Evolutionary conservation across 352 stramenopile genomes (phyloP).

Genomic region (Aphanomyces cochlioides): DNA sequence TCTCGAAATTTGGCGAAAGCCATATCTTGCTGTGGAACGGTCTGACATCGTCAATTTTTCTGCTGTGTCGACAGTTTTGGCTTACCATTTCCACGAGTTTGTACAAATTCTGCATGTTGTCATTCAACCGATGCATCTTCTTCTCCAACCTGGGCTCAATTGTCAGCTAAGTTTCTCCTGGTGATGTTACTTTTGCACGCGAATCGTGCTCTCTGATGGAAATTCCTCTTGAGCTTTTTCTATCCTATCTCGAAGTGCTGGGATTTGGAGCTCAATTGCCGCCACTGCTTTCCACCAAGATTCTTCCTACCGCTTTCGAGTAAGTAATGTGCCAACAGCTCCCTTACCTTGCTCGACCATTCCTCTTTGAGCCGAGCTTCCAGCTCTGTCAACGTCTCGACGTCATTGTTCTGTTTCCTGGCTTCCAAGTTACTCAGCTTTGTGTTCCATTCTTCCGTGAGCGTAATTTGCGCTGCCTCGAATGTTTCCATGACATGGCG

Average conservation of each 20-base stretch:
- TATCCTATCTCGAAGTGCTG: background rate
- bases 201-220: background rate
- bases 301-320: background rate
- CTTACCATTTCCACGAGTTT: conserved; percentile 20
- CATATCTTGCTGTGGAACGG: conserved; percentile 10
- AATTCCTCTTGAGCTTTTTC: no score
- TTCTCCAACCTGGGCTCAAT: background rate
- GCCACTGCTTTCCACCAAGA: conserved; percentile 15
- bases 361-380: background rate
- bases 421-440: background rate
- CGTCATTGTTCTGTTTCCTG: background rate
- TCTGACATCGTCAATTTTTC: background rate
- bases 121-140: conserved; percentile 11
- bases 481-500: conserved; percentile 23
- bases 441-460: conserved; percentile 14
- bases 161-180: background rate
- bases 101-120: conserved; percentile 25
- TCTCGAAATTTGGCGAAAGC: background rate
- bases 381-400: background rate
- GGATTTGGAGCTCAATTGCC: background rate
- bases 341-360: conserved; percentile 7
- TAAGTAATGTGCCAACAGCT: background rate
- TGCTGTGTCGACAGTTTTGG: no score
- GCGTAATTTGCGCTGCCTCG: conserved; percentile 12
- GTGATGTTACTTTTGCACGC: conserved; percentile 2